phyloP scores from a whole-genome alignment of 352 stramenopile species.

The Pilasporangium apinafurcum region DNA sequence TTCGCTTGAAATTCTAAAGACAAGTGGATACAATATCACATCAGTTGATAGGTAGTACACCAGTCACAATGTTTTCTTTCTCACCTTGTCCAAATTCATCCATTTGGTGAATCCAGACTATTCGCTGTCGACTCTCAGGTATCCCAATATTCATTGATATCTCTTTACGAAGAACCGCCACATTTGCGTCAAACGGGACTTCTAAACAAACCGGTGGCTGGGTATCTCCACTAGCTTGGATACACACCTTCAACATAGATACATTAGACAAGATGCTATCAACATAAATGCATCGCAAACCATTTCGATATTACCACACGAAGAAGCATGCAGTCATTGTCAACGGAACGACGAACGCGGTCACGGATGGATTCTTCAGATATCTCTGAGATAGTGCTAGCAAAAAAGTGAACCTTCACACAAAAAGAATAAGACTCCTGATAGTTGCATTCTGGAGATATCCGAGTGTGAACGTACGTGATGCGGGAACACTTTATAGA shows the following conservation, averaged over 20 bases:
- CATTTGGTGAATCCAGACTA: slow-evolving; percentile 86
- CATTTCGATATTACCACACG: slow-evolving; percentile 47
- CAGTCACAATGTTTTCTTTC: background rate
- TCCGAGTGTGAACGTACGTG: slow-evolving; percentile 70
- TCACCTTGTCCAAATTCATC: slow-evolving; percentile 80
- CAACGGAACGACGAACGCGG: slow-evolving; percentile 70
- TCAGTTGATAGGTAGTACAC: background rate
- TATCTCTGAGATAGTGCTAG: slow-evolving; percentile 68
- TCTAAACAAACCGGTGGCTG: slow-evolving; percentile 76
- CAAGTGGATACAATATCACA: too few relatives aligned
- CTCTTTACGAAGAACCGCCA: slow-evolving; percentile 64
- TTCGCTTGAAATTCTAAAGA: slow-evolving; percentile 57
- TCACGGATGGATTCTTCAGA: slow-evolving; percentile 82
- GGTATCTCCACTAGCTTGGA: slow-evolving; percentile 76
- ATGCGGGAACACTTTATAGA: slow-evolving; percentile 84
- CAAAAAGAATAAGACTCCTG: background rate
- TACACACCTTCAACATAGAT: slow-evolving; percentile 50
- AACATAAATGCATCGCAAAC: background rate
- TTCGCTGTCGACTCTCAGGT: slow-evolving; percentile 71
- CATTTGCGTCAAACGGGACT: slow-evolving; percentile 72
- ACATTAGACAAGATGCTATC: background rate
- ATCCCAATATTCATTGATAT: slow-evolving; percentile 82
- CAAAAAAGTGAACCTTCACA: slow-evolving; percentile 80
- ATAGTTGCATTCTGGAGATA: too few relatives aligned
- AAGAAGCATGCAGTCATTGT: slow-evolving; percentile 85